Conservation (phyloP, 1,284 basidiomycete genomes). For the Laetiporus sulphureus region DNA sequence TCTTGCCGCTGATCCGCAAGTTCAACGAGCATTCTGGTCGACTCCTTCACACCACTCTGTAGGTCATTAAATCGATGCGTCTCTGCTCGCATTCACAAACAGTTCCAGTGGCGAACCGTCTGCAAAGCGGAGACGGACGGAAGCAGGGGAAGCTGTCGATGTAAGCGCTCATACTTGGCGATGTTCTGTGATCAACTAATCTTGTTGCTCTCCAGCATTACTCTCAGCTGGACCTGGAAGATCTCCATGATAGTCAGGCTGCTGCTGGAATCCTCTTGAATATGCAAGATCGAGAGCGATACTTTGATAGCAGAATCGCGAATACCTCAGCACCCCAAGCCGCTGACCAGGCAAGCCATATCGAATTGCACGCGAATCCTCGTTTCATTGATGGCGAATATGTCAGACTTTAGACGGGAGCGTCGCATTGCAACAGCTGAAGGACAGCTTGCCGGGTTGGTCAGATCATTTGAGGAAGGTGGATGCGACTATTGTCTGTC, state of each 20-base stretch:
- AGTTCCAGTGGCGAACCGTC: conserved; percentile 48
- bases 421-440: conserved; percentile 38
- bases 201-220: conserved; percentile 38
- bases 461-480: conserved; percentile 52
- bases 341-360: conserved; percentile 27
- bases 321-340: conserved; percentile 26
- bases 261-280: conserved; percentile 73
- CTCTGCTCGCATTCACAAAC: neutral
- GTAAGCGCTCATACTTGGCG: conserved; percentile 10
- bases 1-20: conserved; percentile 89
- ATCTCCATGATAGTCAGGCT: conserved; percentile 66
- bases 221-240: conserved; percentile 79
- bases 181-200: neutral
- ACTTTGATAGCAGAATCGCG: conserved; percentile 61
- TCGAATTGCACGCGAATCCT: neutral
- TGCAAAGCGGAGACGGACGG: conserved; percentile 52
- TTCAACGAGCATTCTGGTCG: conserved; percentile 97
- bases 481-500: neutral
- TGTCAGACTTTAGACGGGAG: conserved; percentile 35
- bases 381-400: neutral
- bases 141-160: conserved; percentile 25
- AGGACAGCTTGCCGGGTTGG: conserved; percentile 49
- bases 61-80: neutral
- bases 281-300: conserved; percentile 74
- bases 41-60: conserved; percentile 74